Percentiles rank a stretch among this genome's conserved stretches.
Evolutionary conservation across 2,329 filamentous ascomycete species (phyloP).

Genomic region (Nemania sp.): DNA sequence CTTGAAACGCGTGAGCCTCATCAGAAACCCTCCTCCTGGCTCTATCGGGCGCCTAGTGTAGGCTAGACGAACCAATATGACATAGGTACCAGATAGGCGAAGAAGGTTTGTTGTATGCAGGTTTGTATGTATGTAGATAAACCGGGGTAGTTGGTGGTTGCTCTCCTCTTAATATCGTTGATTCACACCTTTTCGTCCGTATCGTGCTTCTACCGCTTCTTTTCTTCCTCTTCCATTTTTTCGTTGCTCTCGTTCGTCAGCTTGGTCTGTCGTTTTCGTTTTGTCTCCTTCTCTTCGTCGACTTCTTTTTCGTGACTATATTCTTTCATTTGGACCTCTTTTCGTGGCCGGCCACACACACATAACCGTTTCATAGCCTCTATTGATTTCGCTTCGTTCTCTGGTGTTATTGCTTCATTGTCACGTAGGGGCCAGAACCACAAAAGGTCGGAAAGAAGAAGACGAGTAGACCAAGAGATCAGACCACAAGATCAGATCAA

Average conservation of each 20-base stretch:
- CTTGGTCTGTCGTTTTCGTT: slow-evolving; percentile 16
- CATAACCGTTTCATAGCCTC: slow-evolving; percentile 16
- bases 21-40: slow-evolving; percentile 8
- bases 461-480: neutral
- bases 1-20: slow-evolving; percentile 22
- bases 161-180: slow-evolving; percentile 5
- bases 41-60: neutral
- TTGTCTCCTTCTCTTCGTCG: slow-evolving; percentile 26
- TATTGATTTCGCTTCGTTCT: slow-evolving; percentile 8
- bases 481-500: neutral
- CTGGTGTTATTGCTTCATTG: slow-evolving; percentile 1
- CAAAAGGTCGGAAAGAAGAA: neutral
- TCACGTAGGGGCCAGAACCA: slow-evolving; percentile 11
- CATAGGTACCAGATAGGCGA: neutral
- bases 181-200: neutral
- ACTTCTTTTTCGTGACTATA: slow-evolving; percentile 12
- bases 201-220: slow-evolving; percentile 3
- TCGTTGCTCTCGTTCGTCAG: slow-evolving; percentile 30
- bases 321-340: neutral
- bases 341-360: slow-evolving; percentile 35
- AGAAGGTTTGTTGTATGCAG: too few species aligned
- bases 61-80: slow-evolving; percentile 2
- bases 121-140: neutral
- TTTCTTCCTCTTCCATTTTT: slow-evolving; percentile 14
- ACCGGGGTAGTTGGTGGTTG: neutral